These are phyloP conservation scores for Daldinia caldariorum DNA, from an alignment of 495 filamentous ascomycete species.

Conservation along the genomic window DNA sequence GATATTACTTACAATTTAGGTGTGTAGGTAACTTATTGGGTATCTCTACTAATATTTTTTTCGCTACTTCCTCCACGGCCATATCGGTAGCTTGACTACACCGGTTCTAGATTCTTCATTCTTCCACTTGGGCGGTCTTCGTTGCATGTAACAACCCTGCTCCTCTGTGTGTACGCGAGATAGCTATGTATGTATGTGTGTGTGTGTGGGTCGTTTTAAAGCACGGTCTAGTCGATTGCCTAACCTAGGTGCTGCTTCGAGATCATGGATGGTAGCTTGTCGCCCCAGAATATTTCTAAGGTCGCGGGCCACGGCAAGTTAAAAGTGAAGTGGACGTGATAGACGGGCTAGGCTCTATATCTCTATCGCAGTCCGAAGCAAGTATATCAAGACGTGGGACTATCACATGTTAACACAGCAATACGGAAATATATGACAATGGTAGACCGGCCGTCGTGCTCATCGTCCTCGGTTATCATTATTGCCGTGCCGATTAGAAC, in stretches of 20 bases:
- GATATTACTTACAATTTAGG: too few relatives aligned
- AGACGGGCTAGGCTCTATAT: neutral
- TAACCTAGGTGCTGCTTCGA: conserved; percentile 2
- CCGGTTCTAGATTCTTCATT: too few relatives aligned
- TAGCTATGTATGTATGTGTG: neutral
- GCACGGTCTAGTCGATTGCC: neutral
- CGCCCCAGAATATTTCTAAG: neutral
- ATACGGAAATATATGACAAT: neutral
- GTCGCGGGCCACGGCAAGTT: conserved; percentile 18
- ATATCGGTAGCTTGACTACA: too few relatives aligned
- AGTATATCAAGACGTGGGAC: neutral
- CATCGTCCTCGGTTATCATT: neutral
- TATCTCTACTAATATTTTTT: too few relatives aligned
- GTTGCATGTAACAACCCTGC: too few relatives aligned
- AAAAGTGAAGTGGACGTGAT: neutral
- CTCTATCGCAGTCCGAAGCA: neutral
- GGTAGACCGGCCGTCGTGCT: neutral
- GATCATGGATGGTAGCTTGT: neutral
- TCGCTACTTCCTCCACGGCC: too few relatives aligned
- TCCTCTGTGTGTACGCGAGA: too few relatives aligned
- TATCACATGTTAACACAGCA: conserved; percentile 4
- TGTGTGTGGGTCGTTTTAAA: neutral
- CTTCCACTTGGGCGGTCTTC: too few relatives aligned
- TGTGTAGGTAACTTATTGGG: too few relatives aligned
- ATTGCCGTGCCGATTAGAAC: neutral